Evolutionary conservation across 768 basidiomycete species (phyloP).

Genomic region (Trametes cingulata): DNA sequence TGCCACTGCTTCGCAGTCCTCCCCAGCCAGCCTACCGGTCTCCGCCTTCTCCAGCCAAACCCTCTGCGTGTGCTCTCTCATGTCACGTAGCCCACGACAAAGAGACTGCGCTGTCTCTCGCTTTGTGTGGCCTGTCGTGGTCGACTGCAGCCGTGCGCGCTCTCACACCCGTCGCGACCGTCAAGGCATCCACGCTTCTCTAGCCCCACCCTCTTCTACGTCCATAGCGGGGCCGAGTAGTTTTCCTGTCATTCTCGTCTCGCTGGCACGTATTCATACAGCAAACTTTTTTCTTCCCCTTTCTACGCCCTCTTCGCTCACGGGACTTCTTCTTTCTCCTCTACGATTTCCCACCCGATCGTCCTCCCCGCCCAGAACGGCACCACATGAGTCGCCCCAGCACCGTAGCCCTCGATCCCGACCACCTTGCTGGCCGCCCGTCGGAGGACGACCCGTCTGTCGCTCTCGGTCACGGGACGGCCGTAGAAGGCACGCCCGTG

Average conservation of each 20-base stretch:
- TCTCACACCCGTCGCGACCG: not conserved
- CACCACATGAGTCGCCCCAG: constrained; percentile 45
- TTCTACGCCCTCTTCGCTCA: not conserved
- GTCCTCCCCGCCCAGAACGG: constrained; percentile 89
- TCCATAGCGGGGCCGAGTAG: constrained; percentile 6
- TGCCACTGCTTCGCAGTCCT: not conserved
- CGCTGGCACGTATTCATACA: not conserved
- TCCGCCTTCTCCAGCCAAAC: not conserved
- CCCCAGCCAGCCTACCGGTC: not conserved
- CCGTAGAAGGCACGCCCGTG: constrained; percentile 84
- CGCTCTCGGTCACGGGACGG: constrained; percentile 32
- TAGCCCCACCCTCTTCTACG: not conserved
- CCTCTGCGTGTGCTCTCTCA: too few relatives aligned
- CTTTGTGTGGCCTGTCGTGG: too few relatives aligned
- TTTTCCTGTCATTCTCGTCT: not conserved
- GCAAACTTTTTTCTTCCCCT: not conserved
- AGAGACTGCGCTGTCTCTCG: too few relatives aligned
- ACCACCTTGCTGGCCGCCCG: constrained; percentile 43
- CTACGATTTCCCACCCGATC: constrained; percentile 62
- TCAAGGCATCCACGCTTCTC: not conserved
- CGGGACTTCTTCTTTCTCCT: not conserved
- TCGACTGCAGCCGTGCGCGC: not conserved
- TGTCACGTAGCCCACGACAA: not conserved
- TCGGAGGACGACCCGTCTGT: constrained; percentile 44
- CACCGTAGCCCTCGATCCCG: constrained; percentile 46